phyloP scores from a whole-genome alignment of 148 eudicot genomes.

The Suaeda aralocaspica region DNA sequence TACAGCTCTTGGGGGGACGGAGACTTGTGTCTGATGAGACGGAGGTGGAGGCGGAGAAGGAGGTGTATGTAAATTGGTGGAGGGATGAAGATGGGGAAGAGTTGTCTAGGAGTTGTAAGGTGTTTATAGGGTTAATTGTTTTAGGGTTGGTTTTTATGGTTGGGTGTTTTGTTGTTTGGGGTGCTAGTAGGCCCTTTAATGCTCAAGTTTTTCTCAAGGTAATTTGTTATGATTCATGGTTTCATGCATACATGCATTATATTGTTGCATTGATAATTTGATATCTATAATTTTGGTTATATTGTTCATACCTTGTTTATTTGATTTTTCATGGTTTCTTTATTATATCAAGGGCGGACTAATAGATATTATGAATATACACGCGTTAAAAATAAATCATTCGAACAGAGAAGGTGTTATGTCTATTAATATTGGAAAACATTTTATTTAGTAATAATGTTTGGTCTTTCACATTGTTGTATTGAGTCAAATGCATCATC shows the following conservation, averaged over 20 bases:
- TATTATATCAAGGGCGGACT: too few relatives aligned
- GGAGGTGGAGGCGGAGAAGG: constrained; percentile 16
- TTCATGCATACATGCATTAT: background rate
- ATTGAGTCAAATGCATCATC: too few relatives aligned
- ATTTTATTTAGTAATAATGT: too few relatives aligned
- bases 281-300: too few relatives aligned
- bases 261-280: too few relatives aligned
- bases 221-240: background rate
- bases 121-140: constrained; percentile 25
- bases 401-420: too few relatives aligned
- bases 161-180: constrained; percentile 58
- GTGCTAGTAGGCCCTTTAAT: constrained; percentile 46
- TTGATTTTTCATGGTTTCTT: too few relatives aligned
- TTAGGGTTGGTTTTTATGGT: constrained; percentile 28
- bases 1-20: constrained; percentile 4
- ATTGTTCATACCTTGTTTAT: too few relatives aligned
- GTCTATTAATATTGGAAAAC: too few relatives aligned
- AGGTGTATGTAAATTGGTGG: constrained; percentile 34
- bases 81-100: constrained; percentile 36
- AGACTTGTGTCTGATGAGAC: constrained; percentile 6
- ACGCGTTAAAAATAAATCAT: too few relatives aligned
- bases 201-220: constrained; percentile 55
- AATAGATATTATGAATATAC: too few relatives aligned
- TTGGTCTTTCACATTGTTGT: too few relatives aligned
- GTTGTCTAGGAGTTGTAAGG: constrained; percentile 23